Evolutionary conservation across 2,329 filamentous ascomycete genomes (phyloP).

Genomic region (Ophiosphaerella korrae): DNA sequence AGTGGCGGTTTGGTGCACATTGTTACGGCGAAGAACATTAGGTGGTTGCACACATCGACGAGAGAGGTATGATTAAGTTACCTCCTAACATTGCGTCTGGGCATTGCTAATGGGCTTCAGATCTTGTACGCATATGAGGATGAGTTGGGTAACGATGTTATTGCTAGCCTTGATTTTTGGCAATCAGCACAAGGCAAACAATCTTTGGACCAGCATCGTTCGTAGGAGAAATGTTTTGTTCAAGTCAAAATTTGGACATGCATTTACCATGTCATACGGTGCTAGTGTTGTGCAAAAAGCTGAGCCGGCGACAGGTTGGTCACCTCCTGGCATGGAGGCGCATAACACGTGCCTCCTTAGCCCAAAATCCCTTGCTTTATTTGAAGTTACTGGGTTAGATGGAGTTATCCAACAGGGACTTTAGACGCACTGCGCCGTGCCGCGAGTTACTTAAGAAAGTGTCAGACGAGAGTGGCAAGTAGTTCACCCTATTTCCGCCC

Average conservation of each 20-base stretch:
- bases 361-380: too few relatives aligned
- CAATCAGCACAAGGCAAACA: slow-evolving; percentile 39
- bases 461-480: not conserved
- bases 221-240: slow-evolving; percentile 33
- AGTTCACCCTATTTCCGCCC: not conserved
- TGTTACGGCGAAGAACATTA: slow-evolving; percentile 92
- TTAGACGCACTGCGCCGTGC: not conserved
- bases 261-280: not conserved
- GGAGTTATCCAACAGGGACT: too few relatives aligned
- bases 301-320: too few relatives aligned
- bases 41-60: slow-evolving; percentile 96
- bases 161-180: slow-evolving; percentile 98
- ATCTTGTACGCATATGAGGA: slow-evolving; percentile 98
- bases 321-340: too few relatives aligned
- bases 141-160: slow-evolving; percentile 88
- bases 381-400: too few relatives aligned
- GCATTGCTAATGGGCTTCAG: slow-evolving; percentile 55
- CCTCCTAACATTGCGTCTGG: too few relatives aligned
- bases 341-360: too few relatives aligned
- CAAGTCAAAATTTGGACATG: not conserved
- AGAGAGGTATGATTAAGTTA: slow-evolving; percentile 71
- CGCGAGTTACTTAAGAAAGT: not conserved
- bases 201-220: slow-evolving; percentile 31
- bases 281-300: too few relatives aligned
- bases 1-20: slow-evolving; percentile 90